Conservation (phyloP, 179 eudicot species). For the Beta corolliflora region DNA sequence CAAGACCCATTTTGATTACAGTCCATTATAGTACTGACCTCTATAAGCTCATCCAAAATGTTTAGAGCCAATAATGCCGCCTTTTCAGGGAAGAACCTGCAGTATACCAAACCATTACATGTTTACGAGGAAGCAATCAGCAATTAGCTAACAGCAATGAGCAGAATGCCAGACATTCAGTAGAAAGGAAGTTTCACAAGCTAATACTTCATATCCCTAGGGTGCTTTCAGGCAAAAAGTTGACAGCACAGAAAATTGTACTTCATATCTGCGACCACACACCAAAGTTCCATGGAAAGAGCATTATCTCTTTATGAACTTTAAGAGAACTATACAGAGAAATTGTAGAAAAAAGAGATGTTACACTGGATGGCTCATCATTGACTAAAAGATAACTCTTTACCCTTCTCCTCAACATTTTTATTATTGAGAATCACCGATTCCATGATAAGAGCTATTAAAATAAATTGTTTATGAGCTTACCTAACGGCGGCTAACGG, state of each 20-base stretch:
- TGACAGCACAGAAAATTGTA: not conserved
- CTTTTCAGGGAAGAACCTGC: constrained; percentile 92
- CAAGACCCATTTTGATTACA: not conserved
- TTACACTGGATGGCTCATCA: not conserved
- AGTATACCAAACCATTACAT: constrained; percentile 15
- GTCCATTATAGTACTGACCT: constrained; percentile 46
- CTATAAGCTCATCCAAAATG: constrained; percentile 72
- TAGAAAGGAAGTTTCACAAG: not conserved
- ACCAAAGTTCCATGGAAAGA: not conserved
- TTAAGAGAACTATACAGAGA: not conserved
- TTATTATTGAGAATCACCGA: no score
- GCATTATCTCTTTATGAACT: not conserved
- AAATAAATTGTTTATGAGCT: not conserved
- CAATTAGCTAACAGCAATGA: not conserved
- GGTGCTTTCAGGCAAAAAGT: not conserved
- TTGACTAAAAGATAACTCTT: not conserved
- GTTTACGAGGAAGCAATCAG: not conserved
- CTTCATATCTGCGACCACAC: not conserved
- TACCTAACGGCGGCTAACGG: no score
- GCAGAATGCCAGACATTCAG: not conserved
- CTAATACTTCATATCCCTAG: not conserved
- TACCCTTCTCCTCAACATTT: not conserved
- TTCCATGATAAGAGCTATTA: not conserved
- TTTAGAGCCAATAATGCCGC: constrained; percentile 68
- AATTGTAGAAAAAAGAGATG: not conserved